Evolutionary conservation across 1,284 basidiomycete genomes (phyloP).

Genomic region (Puccinia brachypodii): DNA sequence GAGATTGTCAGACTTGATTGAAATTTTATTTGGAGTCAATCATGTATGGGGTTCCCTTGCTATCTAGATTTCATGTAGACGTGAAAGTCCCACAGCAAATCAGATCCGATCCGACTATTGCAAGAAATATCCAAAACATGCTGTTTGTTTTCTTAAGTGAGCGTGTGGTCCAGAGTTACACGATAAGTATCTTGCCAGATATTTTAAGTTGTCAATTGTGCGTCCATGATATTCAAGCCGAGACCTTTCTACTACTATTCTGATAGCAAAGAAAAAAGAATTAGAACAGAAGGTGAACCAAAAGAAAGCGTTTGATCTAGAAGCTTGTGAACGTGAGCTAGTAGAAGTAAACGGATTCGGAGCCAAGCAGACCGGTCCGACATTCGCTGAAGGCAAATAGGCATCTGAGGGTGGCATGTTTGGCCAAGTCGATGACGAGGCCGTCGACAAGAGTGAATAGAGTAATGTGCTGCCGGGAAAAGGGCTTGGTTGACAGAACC

Average conservation of each 20-base stretch:
- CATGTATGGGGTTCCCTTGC: too few species aligned
- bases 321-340: constrained; percentile 58
- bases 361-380: constrained; percentile 68
- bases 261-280: constrained; percentile 6
- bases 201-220: background rate
- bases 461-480: constrained; percentile 66
- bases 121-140: too few species aligned
- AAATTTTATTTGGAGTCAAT: too few species aligned
- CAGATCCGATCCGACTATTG: too few species aligned
- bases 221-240: background rate
- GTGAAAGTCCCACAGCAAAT: too few species aligned
- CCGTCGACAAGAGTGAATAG: constrained; percentile 50
- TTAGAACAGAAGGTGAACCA: constrained; percentile 55
- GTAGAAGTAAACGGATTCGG: constrained; percentile 40
- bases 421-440: constrained; percentile 59
- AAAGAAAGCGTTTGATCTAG: constrained; percentile 57
- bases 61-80: too few species aligned
- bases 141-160: too few species aligned
- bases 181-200: too few species aligned
- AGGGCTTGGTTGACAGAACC: constrained; percentile 74
- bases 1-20: too few species aligned
- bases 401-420: constrained; percentile 85
- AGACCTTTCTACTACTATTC: background rate
- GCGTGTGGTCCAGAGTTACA: too few species aligned
- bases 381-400: constrained; percentile 80